Percentiles rank a stretch among this genome's conserved stretches.
phyloP scores from a whole-genome alignment of 306 rosid species.

The Ceratonia siliqua region DNA sequence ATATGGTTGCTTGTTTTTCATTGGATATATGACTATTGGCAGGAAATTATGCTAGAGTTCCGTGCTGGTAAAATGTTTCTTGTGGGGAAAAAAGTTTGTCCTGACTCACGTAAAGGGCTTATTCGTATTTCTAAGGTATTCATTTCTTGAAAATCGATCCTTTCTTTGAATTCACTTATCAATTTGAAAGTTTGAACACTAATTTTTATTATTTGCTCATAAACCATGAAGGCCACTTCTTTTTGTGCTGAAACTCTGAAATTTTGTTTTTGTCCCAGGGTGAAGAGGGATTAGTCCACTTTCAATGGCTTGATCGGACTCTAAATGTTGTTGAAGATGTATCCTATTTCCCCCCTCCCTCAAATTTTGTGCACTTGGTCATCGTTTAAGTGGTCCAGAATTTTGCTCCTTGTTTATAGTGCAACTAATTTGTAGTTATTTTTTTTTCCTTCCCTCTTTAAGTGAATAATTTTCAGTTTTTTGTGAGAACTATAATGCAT shows the following conservation, averaged over 20 bases:
- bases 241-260: slow-evolving; percentile 17
- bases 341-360: slow-evolving; percentile 49
- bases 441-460: not conserved
- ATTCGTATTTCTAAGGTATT: slow-evolving; percentile 86
- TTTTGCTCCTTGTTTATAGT: slow-evolving; percentile 3
- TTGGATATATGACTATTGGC: slow-evolving; percentile 34
- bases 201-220: slow-evolving; percentile 2
- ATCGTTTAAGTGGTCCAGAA: not conserved
- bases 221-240: not conserved
- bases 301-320: slow-evolving; percentile 93
- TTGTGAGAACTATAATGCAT: not conserved
- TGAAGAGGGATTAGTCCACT: slow-evolving; percentile 85
- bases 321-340: slow-evolving; percentile 84
- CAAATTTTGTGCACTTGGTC: slow-evolving; percentile 1
- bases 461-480: not conserved
- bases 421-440: not conserved
- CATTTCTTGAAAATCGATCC: not conserved
- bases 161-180: not conserved
- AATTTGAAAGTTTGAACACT: not conserved
- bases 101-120: slow-evolving; percentile 86
- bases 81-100: slow-evolving; percentile 71
- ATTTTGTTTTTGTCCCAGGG: slow-evolving; percentile 58
- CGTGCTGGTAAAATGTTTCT: slow-evolving; percentile 92
- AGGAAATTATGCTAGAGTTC: slow-evolving; percentile 86
- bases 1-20: not conserved